Evolutionary conservation across 352 stramenopile genomes (phyloP), one percentile per base, ranked within the genome.

Genomic region (Pythium periplocum): DNA sequence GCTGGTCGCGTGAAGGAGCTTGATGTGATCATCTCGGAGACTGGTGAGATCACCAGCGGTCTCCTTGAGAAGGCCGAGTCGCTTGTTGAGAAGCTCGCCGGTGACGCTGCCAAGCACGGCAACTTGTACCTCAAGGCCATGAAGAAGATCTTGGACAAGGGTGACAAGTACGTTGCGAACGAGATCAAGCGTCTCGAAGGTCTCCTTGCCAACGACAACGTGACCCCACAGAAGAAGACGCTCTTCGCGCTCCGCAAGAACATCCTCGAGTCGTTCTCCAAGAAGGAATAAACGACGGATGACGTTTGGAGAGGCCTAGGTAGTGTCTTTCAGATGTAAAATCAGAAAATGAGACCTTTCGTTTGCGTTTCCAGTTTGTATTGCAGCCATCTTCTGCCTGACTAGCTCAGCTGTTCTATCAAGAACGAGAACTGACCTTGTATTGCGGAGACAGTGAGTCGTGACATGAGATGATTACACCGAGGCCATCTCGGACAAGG

Each of bases 71-170:
- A 93, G 64, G 75, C 74, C 32, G 78, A 95, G 65, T 68, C 65
- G 45, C 50, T 84, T 38, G 80, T 93, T 2, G 79, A 90, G 46
- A 77, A 70, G 45, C 67, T 95, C 43, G 71, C 78, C 46, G 84
- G 79, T 48, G 72, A 75, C 17, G 68, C 73, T 2, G 71, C 79
- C 53, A 93, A 90, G 69, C 68, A 93, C 61, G 84, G 83, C 45
- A 79, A 86, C 59, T 59, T 94, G 38, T 96, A 96, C 64, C 45
- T 96, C 42, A 95, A 95, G 75, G 79, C 81, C 38, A 92, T 95
- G 47, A 93, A 94, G 76, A 96, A 97, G 79, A 77, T 97, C 46
- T 58, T 95, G 11, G 73, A 75, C 35, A 95, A 96, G 74, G 89
- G 89, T 50, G 63, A 75, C 8, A 72, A 69, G 46, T 97, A 96